A percentile compares a stretch with the other conserved stretches of the same genome.
Conservation (phyloP, 257 asterid genomes). For the Lavandula angustifolia region DNA sequence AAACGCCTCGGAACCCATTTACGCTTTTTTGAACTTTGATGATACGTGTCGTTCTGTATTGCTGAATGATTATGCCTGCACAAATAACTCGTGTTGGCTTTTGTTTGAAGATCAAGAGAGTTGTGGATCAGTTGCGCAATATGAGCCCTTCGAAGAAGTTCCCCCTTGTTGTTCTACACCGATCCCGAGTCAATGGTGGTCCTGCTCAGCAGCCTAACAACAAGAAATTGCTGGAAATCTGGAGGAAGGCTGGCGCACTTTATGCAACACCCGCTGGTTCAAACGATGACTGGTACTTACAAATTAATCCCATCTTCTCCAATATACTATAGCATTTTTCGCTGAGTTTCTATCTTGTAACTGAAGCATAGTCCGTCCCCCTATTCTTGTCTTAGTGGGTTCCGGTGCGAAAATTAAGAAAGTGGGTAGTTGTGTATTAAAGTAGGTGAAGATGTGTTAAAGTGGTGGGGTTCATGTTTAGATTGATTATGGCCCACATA, state of each 20-base stretch:
- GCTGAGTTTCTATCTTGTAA: neutral
- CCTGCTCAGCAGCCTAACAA: slow-evolving; percentile 76
- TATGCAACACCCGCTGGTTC: slow-evolving; percentile 89
- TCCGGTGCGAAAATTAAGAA: no score
- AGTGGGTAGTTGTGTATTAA: no score
- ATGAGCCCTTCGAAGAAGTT: slow-evolving; percentile 69
- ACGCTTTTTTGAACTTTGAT: no score
- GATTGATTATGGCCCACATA: no score
- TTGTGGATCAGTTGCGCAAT: slow-evolving; percentile 55
- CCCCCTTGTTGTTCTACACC: slow-evolving; percentile 88
- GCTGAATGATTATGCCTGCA: slow-evolving; percentile 3
- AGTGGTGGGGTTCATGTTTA: no score
- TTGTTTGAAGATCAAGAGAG: slow-evolving; percentile 55
- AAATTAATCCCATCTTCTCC: neutral
- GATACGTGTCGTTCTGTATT: slow-evolving; percentile 16
- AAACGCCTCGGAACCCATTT: no score
- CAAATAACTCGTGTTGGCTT: slow-evolving; percentile 16
- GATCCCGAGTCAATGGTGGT: slow-evolving; percentile 70
- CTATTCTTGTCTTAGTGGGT: no score
- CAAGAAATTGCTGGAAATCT: slow-evolving; percentile 68
- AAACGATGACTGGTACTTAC: slow-evolving; percentile 84
- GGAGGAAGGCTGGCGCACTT: slow-evolving; percentile 82
- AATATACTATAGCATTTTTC: neutral
- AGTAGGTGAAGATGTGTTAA: no score
- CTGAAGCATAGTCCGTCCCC: neutral